These are phyloP conservation scores for Sarocladium strictum DNA, from an alignment of 2,329 filamentous ascomycete genomes.

Conservation along the genomic window DNA sequence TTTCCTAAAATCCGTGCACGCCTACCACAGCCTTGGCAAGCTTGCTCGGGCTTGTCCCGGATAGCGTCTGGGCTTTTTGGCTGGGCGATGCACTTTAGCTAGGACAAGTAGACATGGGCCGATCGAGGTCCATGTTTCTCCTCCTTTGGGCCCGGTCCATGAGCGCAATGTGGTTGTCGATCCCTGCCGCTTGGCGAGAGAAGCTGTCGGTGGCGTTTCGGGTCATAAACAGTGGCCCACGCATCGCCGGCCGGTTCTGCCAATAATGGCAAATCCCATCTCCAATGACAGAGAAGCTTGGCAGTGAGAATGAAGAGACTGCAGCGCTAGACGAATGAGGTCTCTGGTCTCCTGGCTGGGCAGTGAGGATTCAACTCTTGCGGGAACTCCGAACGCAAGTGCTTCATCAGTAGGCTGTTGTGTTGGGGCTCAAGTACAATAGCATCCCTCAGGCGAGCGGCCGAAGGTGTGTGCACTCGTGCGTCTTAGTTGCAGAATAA, in stretches of 20 bases:
- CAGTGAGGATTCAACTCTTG: neutral
- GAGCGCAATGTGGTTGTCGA: neutral
- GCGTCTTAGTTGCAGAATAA: neutral
- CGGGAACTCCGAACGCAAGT: neutral
- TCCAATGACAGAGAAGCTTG: neutral
- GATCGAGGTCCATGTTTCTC: neutral
- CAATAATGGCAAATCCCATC: no score
- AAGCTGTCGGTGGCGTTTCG: neutral
- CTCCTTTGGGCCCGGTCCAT: neutral
- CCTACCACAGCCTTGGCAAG: neutral
- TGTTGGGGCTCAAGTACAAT: no score
- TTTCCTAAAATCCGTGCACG: neutral
- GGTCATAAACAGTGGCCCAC: neutral
- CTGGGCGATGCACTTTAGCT: neutral
- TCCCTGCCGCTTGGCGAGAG: neutral
- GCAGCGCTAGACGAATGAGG: neutral
- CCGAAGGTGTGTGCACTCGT: no score
- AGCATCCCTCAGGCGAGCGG: no score
- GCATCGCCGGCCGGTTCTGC: neutral
- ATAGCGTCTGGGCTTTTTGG: neutral
- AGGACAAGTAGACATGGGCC: neutral
- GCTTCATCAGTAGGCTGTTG: no score
- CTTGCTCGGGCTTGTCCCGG: slow-evolving; percentile 4
- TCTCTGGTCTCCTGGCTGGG: neutral
- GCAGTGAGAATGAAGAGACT: no score